These are phyloP conservation scores for Simplicillium sp. DNA, from an alignment of 2,329 filamentous ascomycete species.

Conservation along the genomic window DNA sequence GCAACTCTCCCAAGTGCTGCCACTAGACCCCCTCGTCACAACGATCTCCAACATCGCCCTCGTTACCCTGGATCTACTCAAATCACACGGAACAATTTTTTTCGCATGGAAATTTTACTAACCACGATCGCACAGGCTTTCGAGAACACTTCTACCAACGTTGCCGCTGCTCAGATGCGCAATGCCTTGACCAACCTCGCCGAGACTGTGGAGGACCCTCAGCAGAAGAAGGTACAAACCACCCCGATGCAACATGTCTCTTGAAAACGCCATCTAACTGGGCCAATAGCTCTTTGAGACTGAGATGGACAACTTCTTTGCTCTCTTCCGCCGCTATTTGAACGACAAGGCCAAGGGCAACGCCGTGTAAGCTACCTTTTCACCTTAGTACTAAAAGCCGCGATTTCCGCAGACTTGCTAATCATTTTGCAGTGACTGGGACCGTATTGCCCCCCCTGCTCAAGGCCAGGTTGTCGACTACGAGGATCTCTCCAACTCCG, in stretches of 20 bases:
- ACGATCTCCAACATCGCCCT: too few relatives aligned
- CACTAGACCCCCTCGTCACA: too few relatives aligned
- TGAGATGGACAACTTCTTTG: conserved; percentile 99
- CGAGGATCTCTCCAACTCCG: conserved; percentile 76
- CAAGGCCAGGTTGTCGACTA: conserved; percentile 93
- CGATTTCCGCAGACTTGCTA: conserved; percentile 8
- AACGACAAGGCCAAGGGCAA: conserved; percentile 99
- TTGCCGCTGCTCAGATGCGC: conserved; percentile 97
- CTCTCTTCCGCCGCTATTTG: conserved; percentile 93
- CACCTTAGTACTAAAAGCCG: too few relatives aligned
- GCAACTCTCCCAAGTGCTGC: too few relatives aligned
- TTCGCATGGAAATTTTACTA: conserved; percentile 11
- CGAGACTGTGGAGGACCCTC: conserved; percentile 77
- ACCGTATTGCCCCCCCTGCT: conserved; percentile 88
- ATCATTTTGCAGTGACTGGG: conserved; percentile 65
- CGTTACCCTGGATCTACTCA: too few relatives aligned
- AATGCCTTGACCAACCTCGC: conserved; percentile 89
- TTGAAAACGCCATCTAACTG: conserved; percentile 4
- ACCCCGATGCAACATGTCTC: background rate
- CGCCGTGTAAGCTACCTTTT: conserved; percentile 49
- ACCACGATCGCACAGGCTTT: conserved; percentile 59
- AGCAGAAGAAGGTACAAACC: conserved; percentile 66
- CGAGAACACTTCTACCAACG: conserved; percentile 97
- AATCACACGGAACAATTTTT: too few relatives aligned
- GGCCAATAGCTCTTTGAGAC: conserved; percentile 75